Conservation (phyloP, 192 early-diverging fungal species). For the Gonapodya prolifera region DNA sequence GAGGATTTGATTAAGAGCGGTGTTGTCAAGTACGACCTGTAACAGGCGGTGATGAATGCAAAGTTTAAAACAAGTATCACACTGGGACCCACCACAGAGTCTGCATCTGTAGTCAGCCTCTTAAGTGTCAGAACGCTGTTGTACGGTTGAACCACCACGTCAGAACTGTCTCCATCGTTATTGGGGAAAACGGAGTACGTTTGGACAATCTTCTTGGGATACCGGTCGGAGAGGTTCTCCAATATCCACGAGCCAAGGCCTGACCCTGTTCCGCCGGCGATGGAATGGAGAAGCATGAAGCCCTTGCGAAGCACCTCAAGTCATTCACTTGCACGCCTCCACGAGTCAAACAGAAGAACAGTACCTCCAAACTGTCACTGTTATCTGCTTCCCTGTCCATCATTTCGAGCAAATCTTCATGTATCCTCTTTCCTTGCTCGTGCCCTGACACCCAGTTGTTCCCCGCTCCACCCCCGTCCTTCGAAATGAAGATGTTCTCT, state of each 20-base stretch:
- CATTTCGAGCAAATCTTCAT: constrained; percentile 92
- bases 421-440: constrained; percentile 68
- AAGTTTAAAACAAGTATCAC: background rate
- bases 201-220: constrained; percentile 93
- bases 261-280: constrained; percentile 97
- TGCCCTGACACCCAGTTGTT: constrained; percentile 96
- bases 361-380: constrained; percentile 83
- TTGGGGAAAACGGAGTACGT: constrained; percentile 99
- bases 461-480: constrained; percentile 92
- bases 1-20: constrained; percentile 83
- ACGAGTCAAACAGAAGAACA: background rate
- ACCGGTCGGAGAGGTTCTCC: constrained; percentile 85
- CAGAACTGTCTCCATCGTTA: constrained; percentile 70
- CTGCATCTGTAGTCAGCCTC: constrained; percentile 79
- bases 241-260: constrained; percentile 87
- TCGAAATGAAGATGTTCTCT: constrained; percentile 86
- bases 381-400: constrained; percentile 93
- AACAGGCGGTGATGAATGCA: background rate
- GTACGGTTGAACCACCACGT: constrained; percentile 96
- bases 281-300: constrained; percentile 92
- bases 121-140: constrained; percentile 90
- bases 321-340: background rate
- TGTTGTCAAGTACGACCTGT: constrained; percentile 90
- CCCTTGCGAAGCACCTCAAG: constrained; percentile 33
- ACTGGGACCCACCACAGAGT: constrained; percentile 60